Evolutionary conservation across 306 rosid species (phyloP), one percentile per base, ranked within the genome.

Genomic region (Vigna trinervia): DNA sequence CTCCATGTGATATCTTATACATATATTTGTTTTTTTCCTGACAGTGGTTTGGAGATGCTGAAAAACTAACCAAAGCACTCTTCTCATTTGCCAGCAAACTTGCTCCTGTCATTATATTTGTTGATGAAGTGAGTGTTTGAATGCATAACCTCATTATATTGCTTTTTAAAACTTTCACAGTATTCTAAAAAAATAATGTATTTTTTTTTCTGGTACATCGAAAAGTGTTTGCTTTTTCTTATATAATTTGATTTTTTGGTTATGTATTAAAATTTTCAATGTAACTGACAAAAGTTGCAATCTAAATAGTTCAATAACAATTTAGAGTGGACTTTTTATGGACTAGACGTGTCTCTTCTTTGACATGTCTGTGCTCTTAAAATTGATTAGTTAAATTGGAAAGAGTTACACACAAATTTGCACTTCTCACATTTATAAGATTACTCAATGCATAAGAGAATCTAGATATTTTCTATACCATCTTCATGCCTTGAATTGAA

Each of bases 1-100:
- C 59, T 50, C 13, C 34, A 43, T 73, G 66, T 51, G 57, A 36
- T 39, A 26, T 48, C 69, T 83, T 61, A 60, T 61, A 41, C 34
- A 30, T 60, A n/a, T n/a, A 9, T 59, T 77, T 81, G 15, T 74
- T 61, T 63, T 81, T 81, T 78, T 71, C 67, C 39, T 74, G 69
- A 69, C 93, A 95, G 97, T 95, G 99, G 97, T 95, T 95, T 62
- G 99, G 99, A 73, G 97, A 95, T 82, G 97, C 99, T 73, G 99
- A 95, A 87, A 95, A 95, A 92, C 90, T 95, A 78, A 95, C 97
- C 50, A 95, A 92, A 76, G 97, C 99, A 13, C 96, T 95, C 56
- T 95, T 95, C 89, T 95, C 99, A 80, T 95, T 92, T 74, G 97
- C 99, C 74, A 85, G 97, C 93, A 95, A 89, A 88, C 92, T 95